These are phyloP conservation scores for Zygosaccharomyces rouxii DNA, from an alignment of 805 yeast genomes.

Conservation along the genomic window DNA sequence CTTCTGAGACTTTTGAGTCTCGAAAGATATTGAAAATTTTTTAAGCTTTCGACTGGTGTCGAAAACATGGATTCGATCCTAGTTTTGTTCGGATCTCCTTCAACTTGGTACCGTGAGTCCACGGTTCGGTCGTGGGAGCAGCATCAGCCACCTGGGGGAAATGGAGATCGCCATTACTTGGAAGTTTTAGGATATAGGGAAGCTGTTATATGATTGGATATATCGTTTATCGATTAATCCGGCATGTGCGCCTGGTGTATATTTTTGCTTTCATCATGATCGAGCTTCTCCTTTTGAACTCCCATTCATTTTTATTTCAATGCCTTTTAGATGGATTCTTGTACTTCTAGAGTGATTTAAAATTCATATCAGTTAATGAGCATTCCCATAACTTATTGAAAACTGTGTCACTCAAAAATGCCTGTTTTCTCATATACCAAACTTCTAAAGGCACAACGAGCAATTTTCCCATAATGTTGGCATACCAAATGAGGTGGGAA, in stretches of 20 bases:
- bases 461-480: neutral
- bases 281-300: too few species aligned
- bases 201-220: too few species aligned
- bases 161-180: too few species aligned
- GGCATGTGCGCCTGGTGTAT: too few species aligned
- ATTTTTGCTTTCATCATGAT: too few species aligned
- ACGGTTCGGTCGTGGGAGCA: neutral
- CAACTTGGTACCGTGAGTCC: slow-evolving; percentile 1
- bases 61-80: neutral
- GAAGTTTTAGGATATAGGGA: too few species aligned
- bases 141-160: neutral
- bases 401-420: neutral
- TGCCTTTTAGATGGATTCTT: too few species aligned
- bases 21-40: neutral
- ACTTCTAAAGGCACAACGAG: neutral
- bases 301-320: too few species aligned
- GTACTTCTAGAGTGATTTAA: too few species aligned
- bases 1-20: neutral
- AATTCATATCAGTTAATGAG: too few species aligned
- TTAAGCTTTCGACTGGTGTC: neutral
- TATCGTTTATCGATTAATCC: too few species aligned
- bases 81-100: neutral
- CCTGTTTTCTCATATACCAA: neutral
- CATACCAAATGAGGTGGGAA: neutral
- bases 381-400: neutral